A percentile compares a stretch with the other conserved stretches of the same genome.
Conservation (phyloP, 371 early-diverging fungal species). For the Funneliformis caledonium region DNA sequence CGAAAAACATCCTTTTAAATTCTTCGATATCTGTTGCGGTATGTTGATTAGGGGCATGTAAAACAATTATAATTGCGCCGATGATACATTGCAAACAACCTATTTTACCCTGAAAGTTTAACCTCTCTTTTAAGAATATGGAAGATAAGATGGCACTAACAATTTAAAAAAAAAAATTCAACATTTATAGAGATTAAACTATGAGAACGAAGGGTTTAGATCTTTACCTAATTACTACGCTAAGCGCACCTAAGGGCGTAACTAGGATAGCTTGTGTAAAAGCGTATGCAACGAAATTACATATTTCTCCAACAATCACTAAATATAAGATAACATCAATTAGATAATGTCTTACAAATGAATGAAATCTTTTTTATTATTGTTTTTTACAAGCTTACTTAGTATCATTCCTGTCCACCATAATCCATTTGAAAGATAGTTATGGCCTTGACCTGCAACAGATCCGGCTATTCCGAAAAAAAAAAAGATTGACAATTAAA, state of each 20-base stretch:
- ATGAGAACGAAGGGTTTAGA: background rate
- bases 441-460: slow-evolving; percentile 81
- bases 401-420: slow-evolving; percentile 96
- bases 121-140: slow-evolving; percentile 84
- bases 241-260: slow-evolving; percentile 94
- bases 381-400: slow-evolving; percentile 52
- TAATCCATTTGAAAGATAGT: slow-evolving; percentile 79
- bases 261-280: slow-evolving; percentile 95
- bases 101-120: slow-evolving; percentile 83
- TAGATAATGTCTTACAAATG: background rate
- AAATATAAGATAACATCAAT: slow-evolving; percentile 48
- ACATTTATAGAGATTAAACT: no score
- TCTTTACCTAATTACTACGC: slow-evolving; percentile 74
- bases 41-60: slow-evolving; percentile 92
- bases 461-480: slow-evolving; percentile 43
- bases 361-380: background rate
- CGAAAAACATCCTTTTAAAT: slow-evolving; percentile 75
- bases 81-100: slow-evolving; percentile 92
- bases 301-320: slow-evolving; percentile 86
- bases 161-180: background rate
- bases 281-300: slow-evolving; percentile 94
- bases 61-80: slow-evolving; percentile 87
- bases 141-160: slow-evolving; percentile 87
- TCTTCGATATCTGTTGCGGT: slow-evolving; percentile 79
- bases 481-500: background rate